Percentiles rank a stretch among this genome's conserved stretches.
These are phyloP conservation scores for Plasmodium coatneyi DNA, from an alignment of 169 alveolate species.

Conservation along the genomic window DNA sequence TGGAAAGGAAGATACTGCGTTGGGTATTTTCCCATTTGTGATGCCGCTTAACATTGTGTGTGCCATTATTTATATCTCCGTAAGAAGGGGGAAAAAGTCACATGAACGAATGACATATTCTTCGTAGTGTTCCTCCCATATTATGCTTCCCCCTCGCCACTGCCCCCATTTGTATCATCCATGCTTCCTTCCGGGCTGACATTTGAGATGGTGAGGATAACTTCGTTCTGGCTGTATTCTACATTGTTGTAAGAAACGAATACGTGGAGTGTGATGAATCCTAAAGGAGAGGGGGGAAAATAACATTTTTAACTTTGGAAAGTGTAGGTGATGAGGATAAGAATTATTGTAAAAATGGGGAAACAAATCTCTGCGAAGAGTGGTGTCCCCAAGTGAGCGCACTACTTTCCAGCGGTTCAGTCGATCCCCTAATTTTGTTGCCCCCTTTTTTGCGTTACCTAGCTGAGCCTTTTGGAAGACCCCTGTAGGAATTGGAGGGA, in stretches of 20 bases:
- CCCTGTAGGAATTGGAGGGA: conserved; percentile 27
- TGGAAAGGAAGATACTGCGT: not conserved
- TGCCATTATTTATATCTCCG: not conserved
- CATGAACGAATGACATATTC: not conserved
- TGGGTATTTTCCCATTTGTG: not conserved
- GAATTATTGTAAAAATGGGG: not conserved
- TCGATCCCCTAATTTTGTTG: not conserved
- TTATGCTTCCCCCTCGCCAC: not conserved
- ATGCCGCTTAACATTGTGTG: not conserved
- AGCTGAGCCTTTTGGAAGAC: conserved; percentile 6
- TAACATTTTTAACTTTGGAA: not conserved
- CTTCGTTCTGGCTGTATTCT: conserved; percentile 47
- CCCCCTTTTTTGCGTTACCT: not conserved
- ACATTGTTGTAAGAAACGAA: conserved; percentile 56
- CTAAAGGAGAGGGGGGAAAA: conserved; percentile 5
- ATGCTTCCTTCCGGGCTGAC: not conserved
- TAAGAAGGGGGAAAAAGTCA: not conserved
- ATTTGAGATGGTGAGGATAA: conserved; percentile 40
- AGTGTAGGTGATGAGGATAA: not conserved
- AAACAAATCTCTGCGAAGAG: not conserved
- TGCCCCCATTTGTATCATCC: not conserved
- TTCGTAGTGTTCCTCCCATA: not conserved
- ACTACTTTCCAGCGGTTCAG: not conserved
- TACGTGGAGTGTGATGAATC: conserved; percentile 23
- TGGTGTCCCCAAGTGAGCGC: not conserved